Percentiles rank a stretch among this genome's conserved stretches.
Conservation (phyloP, 768 basidiomycete genomes). For the Porpolomopsis calyptriformis region DNA sequence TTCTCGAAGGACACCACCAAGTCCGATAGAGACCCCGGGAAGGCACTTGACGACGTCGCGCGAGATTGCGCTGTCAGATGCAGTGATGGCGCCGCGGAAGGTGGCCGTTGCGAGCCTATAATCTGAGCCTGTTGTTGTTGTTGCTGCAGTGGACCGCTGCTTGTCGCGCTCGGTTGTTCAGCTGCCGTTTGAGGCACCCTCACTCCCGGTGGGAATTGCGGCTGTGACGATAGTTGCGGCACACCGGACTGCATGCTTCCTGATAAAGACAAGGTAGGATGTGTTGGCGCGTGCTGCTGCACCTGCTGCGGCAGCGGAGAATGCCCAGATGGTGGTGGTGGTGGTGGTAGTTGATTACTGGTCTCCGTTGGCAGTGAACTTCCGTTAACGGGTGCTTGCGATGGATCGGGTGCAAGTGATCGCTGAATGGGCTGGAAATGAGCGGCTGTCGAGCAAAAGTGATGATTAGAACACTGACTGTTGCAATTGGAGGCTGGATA, state of each 20-base stretch:
- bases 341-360: constrained; percentile 22
- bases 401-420: constrained; percentile 23
- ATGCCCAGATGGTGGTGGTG: constrained; percentile 28
- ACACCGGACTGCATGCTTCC: constrained; percentile 13
- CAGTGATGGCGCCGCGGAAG: constrained; percentile 35
- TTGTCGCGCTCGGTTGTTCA: constrained; percentile 29
- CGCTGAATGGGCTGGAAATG: neutral
- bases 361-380: constrained; percentile 18
- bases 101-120: constrained; percentile 39
- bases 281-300: constrained; percentile 21
- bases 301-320: constrained; percentile 43
- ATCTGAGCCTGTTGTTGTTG: constrained; percentile 12
- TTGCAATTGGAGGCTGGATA: constrained; percentile 31
- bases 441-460: neutral
- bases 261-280: constrained; percentile 11
- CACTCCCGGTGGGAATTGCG: constrained; percentile 62
- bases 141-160: constrained; percentile 13
- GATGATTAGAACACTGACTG: constrained; percentile 24
- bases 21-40: constrained; percentile 83
- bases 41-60: constrained; percentile 34
- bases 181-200: constrained; percentile 29
- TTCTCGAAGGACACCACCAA: constrained; percentile 90
- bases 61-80: constrained; percentile 32
- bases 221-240: constrained; percentile 19
- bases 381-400: constrained; percentile 32